Evolutionary conservation across 208 protist genomes (phyloP), one percentile per base, ranked within the genome.

Genomic region (Leishmania tarentolae): DNA sequence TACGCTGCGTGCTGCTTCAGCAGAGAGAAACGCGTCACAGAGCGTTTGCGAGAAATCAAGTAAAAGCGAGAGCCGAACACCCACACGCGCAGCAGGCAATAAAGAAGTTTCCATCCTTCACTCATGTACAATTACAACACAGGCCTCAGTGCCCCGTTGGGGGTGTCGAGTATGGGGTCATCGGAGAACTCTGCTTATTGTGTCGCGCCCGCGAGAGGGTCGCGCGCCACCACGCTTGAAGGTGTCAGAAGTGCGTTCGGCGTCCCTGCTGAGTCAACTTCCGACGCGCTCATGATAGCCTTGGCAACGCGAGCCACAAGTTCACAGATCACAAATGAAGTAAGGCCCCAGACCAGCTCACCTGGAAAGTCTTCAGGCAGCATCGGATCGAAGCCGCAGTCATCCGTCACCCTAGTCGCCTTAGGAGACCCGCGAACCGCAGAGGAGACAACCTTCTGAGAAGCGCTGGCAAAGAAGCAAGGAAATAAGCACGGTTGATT

Each of bases 261-360:
- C 8, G 9, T 74, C 0, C 53, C 78, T 3, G 61, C 47, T 28
- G 59, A 37, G 9, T 80, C 69, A 5, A 9, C 46, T 56, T 44
- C 74, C 11, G 71, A 21, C 35, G 61, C 40, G 31, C 50, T 59
- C 15, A 42, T 28, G 50, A 86, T 21, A 0, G 65, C 35, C 66
- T 79, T 75, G 44, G 91, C 87, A 13, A 97, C 44, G 42, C 92
- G 87, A 6, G 87, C 86, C 50, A 96, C 75, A 8, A 98, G 79
- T 80, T 98, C 93, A 75, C 88, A 92, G 21, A 90, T 81, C 68
- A 94, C 86, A 82, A 95, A 92, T 44, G 87, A 86, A 0, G 94
- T 97, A 47, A 98, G 79, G 1, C 93, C 95, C 92, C 93, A 98
- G 15, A 98, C 95, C 2, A 96, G 75, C 85, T 95, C 90, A 35